Evolutionary conservation across 1,284 basidiomycete genomes (phyloP).

Genomic region (Gymnopus androsaceus): DNA sequence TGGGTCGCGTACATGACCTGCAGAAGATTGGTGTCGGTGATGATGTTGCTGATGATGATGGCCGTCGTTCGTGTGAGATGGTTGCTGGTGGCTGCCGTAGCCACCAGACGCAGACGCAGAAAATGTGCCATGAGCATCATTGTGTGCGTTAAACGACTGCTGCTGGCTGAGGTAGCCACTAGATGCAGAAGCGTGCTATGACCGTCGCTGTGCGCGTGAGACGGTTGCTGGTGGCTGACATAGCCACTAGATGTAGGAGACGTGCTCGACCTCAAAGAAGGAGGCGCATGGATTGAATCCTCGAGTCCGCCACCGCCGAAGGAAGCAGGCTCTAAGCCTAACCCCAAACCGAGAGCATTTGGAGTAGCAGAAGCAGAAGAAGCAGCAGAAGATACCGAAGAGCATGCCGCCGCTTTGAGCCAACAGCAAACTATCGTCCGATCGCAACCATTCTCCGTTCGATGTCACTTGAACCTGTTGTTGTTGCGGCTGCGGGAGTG

Average conservation of each 20-base stretch:
- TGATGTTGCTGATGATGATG: too few species aligned
- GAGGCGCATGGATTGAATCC: conserved; percentile 19
- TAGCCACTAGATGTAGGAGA: conserved; percentile 1
- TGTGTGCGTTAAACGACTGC: too few species aligned
- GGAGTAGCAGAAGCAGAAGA: conserved; percentile 3
- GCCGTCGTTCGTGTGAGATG: too few species aligned
- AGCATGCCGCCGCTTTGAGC: conserved; percentile 1
- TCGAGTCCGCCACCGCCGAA: conserved; percentile 9
- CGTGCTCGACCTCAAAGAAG: conserved; percentile 5
- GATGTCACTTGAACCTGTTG: too few species aligned
- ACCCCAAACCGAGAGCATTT: conserved; percentile 10
- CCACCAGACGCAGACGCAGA: too few species aligned
- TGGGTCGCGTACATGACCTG: conserved; percentile 27
- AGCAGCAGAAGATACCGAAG: neutral
- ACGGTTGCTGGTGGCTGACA: conserved; percentile 7
- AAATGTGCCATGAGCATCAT: too few species aligned
- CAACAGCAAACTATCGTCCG: conserved; percentile 3
- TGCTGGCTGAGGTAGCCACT: too few species aligned
- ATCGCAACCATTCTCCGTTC: conserved; percentile 7
- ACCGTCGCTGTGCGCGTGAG: neutral
- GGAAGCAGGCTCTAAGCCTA: conserved; percentile 11
- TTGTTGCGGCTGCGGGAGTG: conserved; percentile 18
- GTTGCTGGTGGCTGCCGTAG: too few species aligned
- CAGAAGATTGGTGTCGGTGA: conserved; percentile 12
- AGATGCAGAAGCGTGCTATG: too few species aligned